Evolutionary conservation across 805 yeast genomes (phyloP).

Genomic region (Maudiozyma saulgeensis): DNA sequence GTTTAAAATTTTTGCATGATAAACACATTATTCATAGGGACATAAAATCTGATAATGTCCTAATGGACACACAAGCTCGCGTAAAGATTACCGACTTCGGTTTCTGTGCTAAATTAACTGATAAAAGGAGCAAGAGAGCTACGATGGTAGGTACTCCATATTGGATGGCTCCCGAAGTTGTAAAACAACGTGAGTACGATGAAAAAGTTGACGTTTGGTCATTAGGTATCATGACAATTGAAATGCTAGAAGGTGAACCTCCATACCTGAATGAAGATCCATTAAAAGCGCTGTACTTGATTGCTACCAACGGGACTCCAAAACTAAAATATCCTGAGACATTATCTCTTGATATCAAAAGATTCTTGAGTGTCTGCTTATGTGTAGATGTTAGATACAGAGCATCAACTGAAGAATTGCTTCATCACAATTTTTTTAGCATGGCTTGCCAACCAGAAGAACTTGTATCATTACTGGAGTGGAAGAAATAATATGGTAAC

Average conservation of each 20-base stretch:
- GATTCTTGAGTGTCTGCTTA: conserved; percentile 80
- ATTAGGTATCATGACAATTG: conserved; percentile 94
- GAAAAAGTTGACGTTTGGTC: conserved; percentile 98
- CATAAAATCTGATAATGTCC: conserved; percentile 90
- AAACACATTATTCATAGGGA: conserved; percentile 94
- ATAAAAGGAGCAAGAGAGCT: conserved; percentile 78
- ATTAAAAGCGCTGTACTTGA: conserved; percentile 81
- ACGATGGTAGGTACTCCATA: conserved; percentile 99
- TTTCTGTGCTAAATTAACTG: conserved; percentile 89
- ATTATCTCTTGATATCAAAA: conserved; percentile 66
- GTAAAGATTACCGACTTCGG: conserved; percentile 96
- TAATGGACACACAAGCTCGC: conserved; percentile 70
- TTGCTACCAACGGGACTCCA: conserved; percentile 97
- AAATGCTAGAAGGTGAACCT: conserved; percentile 98
- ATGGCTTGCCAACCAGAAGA: conserved; percentile 53
- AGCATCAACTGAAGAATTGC: conserved; percentile 80
- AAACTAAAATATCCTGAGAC: conserved; percentile 83
- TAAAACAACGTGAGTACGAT: conserved; percentile 88
- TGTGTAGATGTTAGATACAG: conserved; percentile 91
- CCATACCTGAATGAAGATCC: conserved; percentile 97
- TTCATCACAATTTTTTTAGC: conserved; percentile 64
- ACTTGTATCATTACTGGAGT: conserved; percentile 50
- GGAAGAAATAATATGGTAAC: conserved; percentile 25
- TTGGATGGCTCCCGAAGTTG: conserved; percentile 99
- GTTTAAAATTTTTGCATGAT: conserved; percentile 82